These are phyloP conservation scores for Amaranthus cruentus DNA, from an alignment of 148 eudicot species.

Conservation along the genomic window DNA sequence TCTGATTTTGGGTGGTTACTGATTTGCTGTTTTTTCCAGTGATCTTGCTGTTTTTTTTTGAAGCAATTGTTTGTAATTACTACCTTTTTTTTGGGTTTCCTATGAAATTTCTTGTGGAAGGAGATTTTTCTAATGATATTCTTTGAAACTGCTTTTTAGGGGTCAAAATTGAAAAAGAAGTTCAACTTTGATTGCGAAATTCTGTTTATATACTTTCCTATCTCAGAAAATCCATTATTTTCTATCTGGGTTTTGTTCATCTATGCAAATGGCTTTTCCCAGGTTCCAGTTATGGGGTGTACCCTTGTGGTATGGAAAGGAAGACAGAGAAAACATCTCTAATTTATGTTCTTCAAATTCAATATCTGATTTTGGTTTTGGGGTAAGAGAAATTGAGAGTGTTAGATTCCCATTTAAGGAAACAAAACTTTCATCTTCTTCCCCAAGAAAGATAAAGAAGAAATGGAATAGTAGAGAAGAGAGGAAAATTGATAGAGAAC, in stretches of 20 bases:
- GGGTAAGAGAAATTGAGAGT: conserved; percentile 48
- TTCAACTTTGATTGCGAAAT: conserved; percentile 15
- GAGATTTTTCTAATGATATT: conserved; percentile 10
- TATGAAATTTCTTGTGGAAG: background rate
- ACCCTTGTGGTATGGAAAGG: conserved; percentile 28
- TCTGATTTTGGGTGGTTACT: background rate
- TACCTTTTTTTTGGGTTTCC: conserved; percentile 7
- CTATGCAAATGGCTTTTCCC: conserved; percentile 45
- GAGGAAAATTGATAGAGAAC: conserved; percentile 69
- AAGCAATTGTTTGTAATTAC: conserved; percentile 13
- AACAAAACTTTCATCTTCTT: conserved; percentile 31
- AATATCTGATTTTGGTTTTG: conserved; percentile 31
- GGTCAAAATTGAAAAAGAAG: conserved; percentile 13
- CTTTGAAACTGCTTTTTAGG: conserved; percentile 10
- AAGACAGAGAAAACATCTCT: conserved; percentile 39
- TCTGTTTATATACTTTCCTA: background rate
- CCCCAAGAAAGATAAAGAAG: conserved; percentile 51
- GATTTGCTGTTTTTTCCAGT: no score
- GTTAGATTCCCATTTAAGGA: conserved; percentile 45
- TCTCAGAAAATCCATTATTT: background rate
- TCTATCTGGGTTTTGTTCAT: background rate
- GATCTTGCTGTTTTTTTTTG: background rate
- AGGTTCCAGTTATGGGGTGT: conserved; percentile 50
- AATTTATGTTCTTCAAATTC: conserved; percentile 41
- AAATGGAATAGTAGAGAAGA: conserved; percentile 79